A percentile compares a stretch with the other conserved stretches of the same genome.
These are phyloP conservation scores for Poa annua DNA, from an alignment of 176 grass and related monocot species.

Conservation along the genomic window DNA sequence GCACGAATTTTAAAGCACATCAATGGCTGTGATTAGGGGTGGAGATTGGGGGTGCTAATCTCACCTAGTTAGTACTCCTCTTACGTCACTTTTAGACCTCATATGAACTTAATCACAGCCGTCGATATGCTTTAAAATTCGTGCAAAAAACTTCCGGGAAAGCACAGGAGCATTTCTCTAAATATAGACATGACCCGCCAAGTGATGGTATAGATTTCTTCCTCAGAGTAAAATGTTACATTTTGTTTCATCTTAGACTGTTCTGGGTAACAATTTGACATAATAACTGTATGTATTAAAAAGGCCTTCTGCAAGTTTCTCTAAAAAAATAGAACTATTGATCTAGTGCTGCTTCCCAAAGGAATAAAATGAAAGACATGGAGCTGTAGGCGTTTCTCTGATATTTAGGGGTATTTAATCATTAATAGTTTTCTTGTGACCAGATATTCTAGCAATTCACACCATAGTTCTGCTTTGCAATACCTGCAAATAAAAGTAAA, in stretches of 20 bases:
- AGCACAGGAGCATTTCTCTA: too few species aligned
- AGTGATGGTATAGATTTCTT: constrained; percentile 3
- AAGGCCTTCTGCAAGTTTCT: constrained; percentile 22
- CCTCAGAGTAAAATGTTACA: not conserved
- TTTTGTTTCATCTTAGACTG: constrained; percentile 18
- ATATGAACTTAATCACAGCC: too few species aligned
- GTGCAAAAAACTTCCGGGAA: too few species aligned
- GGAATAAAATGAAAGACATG: constrained; percentile 41
- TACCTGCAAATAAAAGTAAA: constrained; percentile 59
- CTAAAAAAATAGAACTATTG: constrained; percentile 27
- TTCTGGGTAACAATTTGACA: constrained; percentile 30
- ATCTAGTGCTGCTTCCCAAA: constrained; percentile 32
- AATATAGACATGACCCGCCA: constrained; percentile 24
- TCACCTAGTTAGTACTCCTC: too few species aligned
- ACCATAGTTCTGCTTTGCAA: constrained; percentile 65
- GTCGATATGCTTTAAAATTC: too few species aligned
- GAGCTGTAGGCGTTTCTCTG: constrained; percentile 25
- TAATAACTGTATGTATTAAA: constrained; percentile 34
- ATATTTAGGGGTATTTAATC: constrained; percentile 32
- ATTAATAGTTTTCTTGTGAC: constrained; percentile 44
- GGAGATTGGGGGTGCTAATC: too few species aligned
- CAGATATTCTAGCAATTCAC: constrained; percentile 69
- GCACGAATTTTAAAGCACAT: too few species aligned
- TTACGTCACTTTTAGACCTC: too few species aligned
- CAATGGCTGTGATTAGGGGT: too few species aligned